Base-by-base conservation (phyloP, 495 filamentous ascomycete genomes). In the Parathielavia hyrcaniae region DNA sequence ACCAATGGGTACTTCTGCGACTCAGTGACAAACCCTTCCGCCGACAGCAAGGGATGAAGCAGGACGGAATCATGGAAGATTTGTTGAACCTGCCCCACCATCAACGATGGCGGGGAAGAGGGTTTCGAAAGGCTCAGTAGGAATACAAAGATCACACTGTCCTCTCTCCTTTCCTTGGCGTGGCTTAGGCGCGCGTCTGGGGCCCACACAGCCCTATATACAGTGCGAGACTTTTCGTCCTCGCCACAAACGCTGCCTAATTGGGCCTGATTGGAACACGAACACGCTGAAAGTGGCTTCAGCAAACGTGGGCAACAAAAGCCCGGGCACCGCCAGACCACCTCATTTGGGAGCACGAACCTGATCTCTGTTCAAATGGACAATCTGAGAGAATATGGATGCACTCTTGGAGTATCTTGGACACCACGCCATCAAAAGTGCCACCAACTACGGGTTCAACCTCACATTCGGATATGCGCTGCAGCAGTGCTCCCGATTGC, bases 381-480 rank as follows among this genome's bases (percentile, higher is more conserved):
- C 26, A 14, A 14, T 13, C 14, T 47, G 51, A 64, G 22, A 59
- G 64, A 81, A 68, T 56, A 96, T 96, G 90, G 90, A 96, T 63
- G 79, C 83, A 56, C 81, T 96, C 57, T 74, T 95, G 56, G 73
- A 77, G 43, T 84, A 83, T 58, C 81, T 93, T 71, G 63, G 79
- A 59, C 59, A 63, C 46, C 90, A 95, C 75, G 89, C 90, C 47
- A 86, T 91, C 82, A 96, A 90, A 73, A 91, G 89, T 80, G 90
- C 89, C 71, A 88, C 96, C 60, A 77, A 86, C 60, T 93, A 89
- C n/a, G 95, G 91, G 41, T 85, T 99, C 57, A 84, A 85, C 12
- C 83, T 97, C 53, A 96, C 93, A 0, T 89, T 88, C 45, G 82
- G 79, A 41, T 97, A 89, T 79, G 89, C 92, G 34, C 83, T 96